phyloP scores from a whole-genome alignment of 1,284 basidiomycete genomes.

The Cryptococcus sp. region DNA sequence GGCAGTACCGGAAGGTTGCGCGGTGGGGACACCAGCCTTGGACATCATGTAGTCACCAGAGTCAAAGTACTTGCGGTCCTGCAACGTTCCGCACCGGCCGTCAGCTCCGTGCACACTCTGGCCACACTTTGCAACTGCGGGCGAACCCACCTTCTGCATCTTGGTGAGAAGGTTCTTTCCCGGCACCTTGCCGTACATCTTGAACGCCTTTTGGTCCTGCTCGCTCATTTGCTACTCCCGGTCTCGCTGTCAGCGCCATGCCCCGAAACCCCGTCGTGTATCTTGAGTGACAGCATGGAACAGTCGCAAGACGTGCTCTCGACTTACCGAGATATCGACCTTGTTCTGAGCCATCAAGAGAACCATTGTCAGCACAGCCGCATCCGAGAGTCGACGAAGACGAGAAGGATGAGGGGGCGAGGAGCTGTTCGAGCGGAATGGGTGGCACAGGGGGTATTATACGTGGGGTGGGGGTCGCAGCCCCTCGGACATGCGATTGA shows the following conservation, averaged over 20 bases:
- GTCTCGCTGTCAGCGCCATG: neutral
- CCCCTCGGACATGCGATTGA: too few species aligned
- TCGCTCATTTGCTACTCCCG: slow-evolving; percentile 69
- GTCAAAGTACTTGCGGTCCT: slow-evolving; percentile 98
- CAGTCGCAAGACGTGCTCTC: neutral
- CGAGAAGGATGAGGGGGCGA: too few species aligned
- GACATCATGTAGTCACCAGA: slow-evolving; percentile 95
- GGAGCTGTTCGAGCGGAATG: too few species aligned
- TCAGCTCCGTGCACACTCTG: neutral
- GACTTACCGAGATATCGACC: slow-evolving; percentile 47
- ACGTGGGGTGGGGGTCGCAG: too few species aligned
- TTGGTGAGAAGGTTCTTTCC: slow-evolving; percentile 87
- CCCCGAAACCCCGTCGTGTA: too few species aligned
- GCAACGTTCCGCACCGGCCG: slow-evolving; percentile 2
- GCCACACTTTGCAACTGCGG: neutral
- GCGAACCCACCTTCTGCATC: slow-evolving; percentile 77
- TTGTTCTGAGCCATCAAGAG: slow-evolving; percentile 40
- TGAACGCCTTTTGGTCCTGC: slow-evolving; percentile 91
- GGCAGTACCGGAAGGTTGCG: slow-evolving; percentile 83
- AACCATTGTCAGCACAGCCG: slow-evolving; percentile 7
- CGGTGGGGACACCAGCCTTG: slow-evolving; percentile 83
- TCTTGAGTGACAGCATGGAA: neutral
- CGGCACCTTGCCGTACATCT: slow-evolving; percentile 90
- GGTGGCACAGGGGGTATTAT: too few species aligned
- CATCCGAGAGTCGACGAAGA: neutral